A percentile compares a stretch with the other conserved stretches of the same genome.
Evolutionary conservation across 805 yeast species (phyloP).

Genomic region (Metschnikowia lochheadii): DNA sequence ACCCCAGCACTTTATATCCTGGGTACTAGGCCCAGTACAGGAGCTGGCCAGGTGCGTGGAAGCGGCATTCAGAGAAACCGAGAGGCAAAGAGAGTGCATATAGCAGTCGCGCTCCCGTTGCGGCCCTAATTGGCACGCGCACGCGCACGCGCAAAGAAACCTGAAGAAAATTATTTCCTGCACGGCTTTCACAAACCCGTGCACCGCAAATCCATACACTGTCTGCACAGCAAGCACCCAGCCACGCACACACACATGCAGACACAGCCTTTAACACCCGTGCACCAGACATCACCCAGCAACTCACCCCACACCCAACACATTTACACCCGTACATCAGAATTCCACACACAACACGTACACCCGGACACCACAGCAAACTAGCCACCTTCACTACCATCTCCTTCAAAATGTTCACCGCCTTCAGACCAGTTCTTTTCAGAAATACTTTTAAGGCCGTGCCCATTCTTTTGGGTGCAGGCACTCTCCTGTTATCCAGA

Average conservation of each 20-base stretch:
- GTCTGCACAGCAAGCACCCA: not conserved
- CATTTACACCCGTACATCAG: not conserved
- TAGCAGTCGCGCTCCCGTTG: not conserved
- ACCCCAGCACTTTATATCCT: conserved; percentile 1
- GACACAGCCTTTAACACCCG: not conserved
- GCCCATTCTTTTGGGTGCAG: conserved; percentile 15
- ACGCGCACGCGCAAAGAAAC: not conserved
- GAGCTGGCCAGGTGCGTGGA: conserved; percentile 5
- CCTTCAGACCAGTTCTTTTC: conserved; percentile 13
- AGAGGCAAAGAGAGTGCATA: conserved; percentile 1
- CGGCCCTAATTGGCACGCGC: conserved; percentile 1
- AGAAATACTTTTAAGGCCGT: conserved; percentile 10
- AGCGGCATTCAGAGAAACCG: conserved; percentile 1
- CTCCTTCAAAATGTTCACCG: conserved; percentile 11
- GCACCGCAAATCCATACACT: not conserved
- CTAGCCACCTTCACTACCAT: not conserved
- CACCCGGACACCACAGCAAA: not conserved
- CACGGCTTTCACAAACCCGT: not conserved
- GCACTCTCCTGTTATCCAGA: conserved; percentile 10
- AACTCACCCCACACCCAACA: not conserved
- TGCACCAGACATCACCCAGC: not conserved
- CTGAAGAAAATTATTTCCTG: not conserved
- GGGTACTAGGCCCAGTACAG: conserved; percentile 1
- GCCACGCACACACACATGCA: not conserved
- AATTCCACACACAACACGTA: not conserved